Base-by-base conservation (phyloP, 1,284 basidiomycete species). In the Puccinia novopanici region DNA sequence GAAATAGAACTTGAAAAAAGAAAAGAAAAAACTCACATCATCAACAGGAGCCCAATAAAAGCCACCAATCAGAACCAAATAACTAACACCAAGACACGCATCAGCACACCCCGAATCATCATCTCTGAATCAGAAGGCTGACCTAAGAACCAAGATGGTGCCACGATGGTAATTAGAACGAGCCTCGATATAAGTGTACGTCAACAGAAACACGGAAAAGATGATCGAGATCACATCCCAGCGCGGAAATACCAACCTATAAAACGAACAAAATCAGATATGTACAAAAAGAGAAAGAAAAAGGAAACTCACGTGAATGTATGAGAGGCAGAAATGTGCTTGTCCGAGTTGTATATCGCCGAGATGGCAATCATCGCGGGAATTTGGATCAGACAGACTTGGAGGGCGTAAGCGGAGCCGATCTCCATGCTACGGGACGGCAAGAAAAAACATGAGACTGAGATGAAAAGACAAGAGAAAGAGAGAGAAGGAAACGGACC, bases 311-410 rank as follows among this genome's bases (percentile, higher is more conserved):
- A 95, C 93, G 93, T 94, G 87, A 98, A 98, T 0, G 93, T 93
- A 83, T 92, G 82, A 57, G 83, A 82, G 10, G 82, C n/a, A 90
- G 30, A 93, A 90, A 75, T 91, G 89, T 84, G 91, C 91, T 77
- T 90, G 88, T 5, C 93, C 91, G 82, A 91, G 34, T 83, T 90
- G 86, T 96, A 97, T 89, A 93, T 93, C 0, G 95, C 95, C 57
- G 93, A 95, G 86, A 99, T 99, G 0, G 93, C 95, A 17, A 99
- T 95, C 95, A 99, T 98, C 2, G 95, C 94, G 0, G 97, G 97
- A 67, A 99, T 95, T 87, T 99, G 97, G 30, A 99, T 89, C 79
- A 99, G 88, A 86, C 97, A 99, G 24, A 99, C 97, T 87, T 99
- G 97, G 6, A 99, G 89, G 4, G 96, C 97, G 86, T 99, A 99